Evolutionary conservation across 305 asterid genomes (phyloP), one percentile per base, ranked within the genome.

Genomic region (Fraxinus velutina): DNA sequence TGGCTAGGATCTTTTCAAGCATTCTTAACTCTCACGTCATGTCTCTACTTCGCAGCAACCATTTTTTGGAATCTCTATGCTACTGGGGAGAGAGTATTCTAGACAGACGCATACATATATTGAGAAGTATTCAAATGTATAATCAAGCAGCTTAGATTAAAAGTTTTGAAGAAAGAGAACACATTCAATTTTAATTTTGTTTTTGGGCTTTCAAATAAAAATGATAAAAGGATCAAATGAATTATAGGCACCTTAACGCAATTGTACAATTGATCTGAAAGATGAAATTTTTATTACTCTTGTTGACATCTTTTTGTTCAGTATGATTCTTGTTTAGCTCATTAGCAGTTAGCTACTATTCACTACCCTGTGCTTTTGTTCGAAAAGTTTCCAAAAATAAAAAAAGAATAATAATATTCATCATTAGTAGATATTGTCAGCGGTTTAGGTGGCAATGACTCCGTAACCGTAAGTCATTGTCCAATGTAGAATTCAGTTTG

Each of bases 1-100:
- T 93, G 99, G 99, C 89, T 92, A 62, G 99, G 99, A 81, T 95
- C 98, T 7, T 93, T 95, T 77, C 97, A 93, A 84, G 93, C 99
- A 79, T 93, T 95, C 84, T 88, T 95, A 82, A 88, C 92, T 68
- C 91, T 95, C 75, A 95, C 99, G 5, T 90, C 99, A 12, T 90
- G 92, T 82, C 98, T 95, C 50, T 93, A 95, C 86, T 93, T 95
- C 73, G 88, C 88, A 0, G 82, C 99, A 8, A 81, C 98, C 79
- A 86, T 93, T 32, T 92, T 93, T 50, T 93, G 99, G 99, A 93
- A 91, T 82, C 85, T 95, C 50, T 93, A 81, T 52, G 97, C 99
- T 29, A 93, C 98, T 1, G 99, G 98, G 47, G 99, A 95, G 83
- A 87, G 92, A 87, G 96, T 95, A 7, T 92, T 95, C 84, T 92